Evolutionary conservation across 2,329 filamentous ascomycete genomes (phyloP), one percentile per base, ranked within the genome.

Genomic region (Madurella fahalii): DNA sequence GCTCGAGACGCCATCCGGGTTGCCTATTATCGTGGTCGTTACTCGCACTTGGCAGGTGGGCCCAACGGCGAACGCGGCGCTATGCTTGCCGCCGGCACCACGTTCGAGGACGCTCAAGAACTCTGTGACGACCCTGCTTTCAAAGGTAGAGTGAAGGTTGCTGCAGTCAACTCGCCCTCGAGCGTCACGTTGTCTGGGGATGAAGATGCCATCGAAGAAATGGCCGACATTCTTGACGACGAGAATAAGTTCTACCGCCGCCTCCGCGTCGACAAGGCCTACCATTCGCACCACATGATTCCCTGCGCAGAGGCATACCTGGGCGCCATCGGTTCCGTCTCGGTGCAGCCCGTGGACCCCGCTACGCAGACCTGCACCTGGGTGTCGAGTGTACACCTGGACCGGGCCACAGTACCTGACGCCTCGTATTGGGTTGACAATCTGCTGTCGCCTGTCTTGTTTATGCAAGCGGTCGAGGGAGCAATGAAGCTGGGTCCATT

Each of bases 1-100:
- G 67, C 67, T 1, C 47, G 61, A 1, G 72, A 76, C 11, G 76
- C 77, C 3, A 75, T 80, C 3, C 61, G 61, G 0, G 66, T 73
- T 16, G 74, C 77, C 0, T 79, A 77, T 58, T 74, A 74, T 49
- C 72, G 78, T 0, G 76, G 77, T 49, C 72, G 78, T 0, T 76
- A 77, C 0, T 59, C 71, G 12, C 64, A 66, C 47, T 60, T 67
- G 31, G 12, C 7, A 34, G 31, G 31, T 34, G 31, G 31, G 7
- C 7, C 7, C 12, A 34, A 34, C 7, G 31, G 59, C 1, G 50
- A 9, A 62, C 62, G 34, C 30, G 77, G 77, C 1, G 70, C 67
- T 1, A 82, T 82, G 79, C 61, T 80, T 39, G 77, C 77, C 0
- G 74, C 73, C 0, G 75, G 73, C 0, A 67, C 71, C 1, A 64